Conservation (phyloP, 2,329 filamentous ascomycete genomes). For the Massarina eburnea region DNA sequence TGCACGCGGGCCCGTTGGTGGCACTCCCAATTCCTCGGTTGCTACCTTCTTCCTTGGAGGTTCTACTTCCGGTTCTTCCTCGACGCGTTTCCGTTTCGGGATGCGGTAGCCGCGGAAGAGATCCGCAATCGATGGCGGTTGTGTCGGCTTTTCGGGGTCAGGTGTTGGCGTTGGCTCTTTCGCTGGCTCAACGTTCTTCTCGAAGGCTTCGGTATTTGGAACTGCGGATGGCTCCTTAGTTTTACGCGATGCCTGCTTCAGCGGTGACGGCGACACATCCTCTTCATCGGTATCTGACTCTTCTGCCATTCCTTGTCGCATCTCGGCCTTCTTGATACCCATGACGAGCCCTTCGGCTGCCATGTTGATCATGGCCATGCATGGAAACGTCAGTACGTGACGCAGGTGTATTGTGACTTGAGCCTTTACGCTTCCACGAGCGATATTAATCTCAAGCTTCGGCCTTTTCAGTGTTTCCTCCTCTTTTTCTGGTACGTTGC, state of each 20-base stretch:
- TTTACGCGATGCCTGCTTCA: no score
- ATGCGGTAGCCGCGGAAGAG: background rate
- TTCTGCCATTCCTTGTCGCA: background rate
- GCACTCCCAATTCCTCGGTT: background rate
- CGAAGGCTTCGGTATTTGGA: background rate
- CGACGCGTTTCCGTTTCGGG: background rate
- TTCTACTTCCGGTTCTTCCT: background rate
- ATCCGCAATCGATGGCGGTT: background rate
- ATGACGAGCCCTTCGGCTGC: conserved; percentile 17
- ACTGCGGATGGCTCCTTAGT: background rate
- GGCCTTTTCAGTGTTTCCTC: conserved; percentile 1
- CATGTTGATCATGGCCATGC: conserved; percentile 16
- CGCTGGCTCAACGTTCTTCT: background rate
- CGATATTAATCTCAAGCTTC: conserved; percentile 11
- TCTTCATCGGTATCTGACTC: background rate
- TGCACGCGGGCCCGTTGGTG: background rate
- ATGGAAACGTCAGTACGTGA: conserved; percentile 24
- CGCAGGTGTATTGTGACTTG: conserved; percentile 12
- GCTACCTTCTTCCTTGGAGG: background rate
- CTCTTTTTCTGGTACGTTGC: background rate
- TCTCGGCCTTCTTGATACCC: conserved; percentile 21
- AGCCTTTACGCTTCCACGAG: conserved; percentile 8
- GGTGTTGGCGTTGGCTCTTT: background rate
- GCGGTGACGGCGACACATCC: background rate
- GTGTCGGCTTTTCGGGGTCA: background rate